Evolutionary conservation across 2,329 filamentous ascomycete genomes (phyloP).

Genomic region (Sclerotinia nivalis): DNA sequence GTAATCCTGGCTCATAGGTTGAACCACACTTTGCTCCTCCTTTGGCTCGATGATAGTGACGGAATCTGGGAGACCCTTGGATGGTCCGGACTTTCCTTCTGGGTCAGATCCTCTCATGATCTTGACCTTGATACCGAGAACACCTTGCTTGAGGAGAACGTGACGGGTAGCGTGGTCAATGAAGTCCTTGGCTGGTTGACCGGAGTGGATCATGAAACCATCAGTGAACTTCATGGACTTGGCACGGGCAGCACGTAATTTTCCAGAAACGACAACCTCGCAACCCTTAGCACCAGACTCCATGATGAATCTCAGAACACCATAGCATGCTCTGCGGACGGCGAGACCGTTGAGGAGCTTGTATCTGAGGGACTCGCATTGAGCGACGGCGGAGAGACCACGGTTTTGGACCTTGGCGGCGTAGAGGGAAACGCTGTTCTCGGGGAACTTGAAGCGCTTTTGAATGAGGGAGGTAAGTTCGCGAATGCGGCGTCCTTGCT

Average conservation of each 20-base stretch:
- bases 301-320: slow-evolving; percentile 99
- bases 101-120: slow-evolving; percentile 99
- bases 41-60: slow-evolving; percentile 99
- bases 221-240: slow-evolving; percentile 99
- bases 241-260: slow-evolving; percentile 97
- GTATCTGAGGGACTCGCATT: slow-evolving; percentile 99
- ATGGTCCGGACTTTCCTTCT: slow-evolving; percentile 96
- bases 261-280: slow-evolving; percentile 98
- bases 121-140: slow-evolving; percentile 99
- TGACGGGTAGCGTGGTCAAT: slow-evolving; percentile 98
- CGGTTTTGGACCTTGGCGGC: slow-evolving; percentile 99
- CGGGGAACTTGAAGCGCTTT: slow-evolving; percentile 99
- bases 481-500: slow-evolving; percentile 99
- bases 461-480: slow-evolving; percentile 99
- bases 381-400: slow-evolving; percentile 98
- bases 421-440: slow-evolving; percentile 99
- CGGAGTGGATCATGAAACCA: slow-evolving; percentile 99
- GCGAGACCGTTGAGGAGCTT: slow-evolving; percentile 99
- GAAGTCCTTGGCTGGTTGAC: slow-evolving; percentile 99
- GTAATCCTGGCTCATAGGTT: slow-evolving; percentile 98
- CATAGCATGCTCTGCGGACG: slow-evolving; percentile 98
- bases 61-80: slow-evolving; percentile 96
- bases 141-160: slow-evolving; percentile 99
- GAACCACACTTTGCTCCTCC: slow-evolving; percentile 94
- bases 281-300: slow-evolving; percentile 99